Conservation (phyloP, 495 filamentous ascomycete species). For the Aspergillus baeticus region DNA sequence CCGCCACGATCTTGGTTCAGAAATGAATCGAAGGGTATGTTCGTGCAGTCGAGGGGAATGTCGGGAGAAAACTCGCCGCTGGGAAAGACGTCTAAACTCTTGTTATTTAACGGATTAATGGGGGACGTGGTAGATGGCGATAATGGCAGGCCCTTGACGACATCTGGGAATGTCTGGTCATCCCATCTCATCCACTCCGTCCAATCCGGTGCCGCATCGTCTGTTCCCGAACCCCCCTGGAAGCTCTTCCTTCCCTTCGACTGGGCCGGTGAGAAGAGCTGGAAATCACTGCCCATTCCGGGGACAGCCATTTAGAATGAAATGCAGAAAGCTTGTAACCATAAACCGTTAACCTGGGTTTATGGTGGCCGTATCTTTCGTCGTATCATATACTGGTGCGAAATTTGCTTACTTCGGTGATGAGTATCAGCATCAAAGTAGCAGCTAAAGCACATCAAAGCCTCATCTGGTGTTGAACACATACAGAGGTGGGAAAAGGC, state of each 20-base stretch:
- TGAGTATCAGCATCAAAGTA: conserved; percentile 1
- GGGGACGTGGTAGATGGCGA: conserved; percentile 33
- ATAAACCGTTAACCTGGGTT: conserved; percentile 9
- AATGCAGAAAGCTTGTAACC: conserved; percentile 19
- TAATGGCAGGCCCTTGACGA: conserved; percentile 22
- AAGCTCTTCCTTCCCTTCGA: conserved; percentile 26
- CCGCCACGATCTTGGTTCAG: conserved; percentile 14
- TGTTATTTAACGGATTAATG: conserved; percentile 25
- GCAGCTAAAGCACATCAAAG: neutral
- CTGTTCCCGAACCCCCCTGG: conserved; percentile 20
- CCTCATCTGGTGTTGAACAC: neutral
- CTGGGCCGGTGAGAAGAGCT: conserved; percentile 37
- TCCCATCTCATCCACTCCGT: conserved; percentile 55
- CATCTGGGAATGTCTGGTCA: conserved; percentile 34
- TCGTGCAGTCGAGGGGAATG: conserved; percentile 34
- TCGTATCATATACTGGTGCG: neutral
- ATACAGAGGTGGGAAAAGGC: conserved; percentile 6
- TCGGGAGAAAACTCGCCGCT: conserved; percentile 32
- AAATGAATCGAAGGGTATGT: conserved; percentile 27
- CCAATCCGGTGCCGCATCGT: conserved; percentile 42
- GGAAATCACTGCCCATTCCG: conserved; percentile 40
- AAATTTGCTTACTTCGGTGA: neutral
- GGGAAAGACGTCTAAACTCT: conserved; percentile 22
- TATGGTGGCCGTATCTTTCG: neutral
- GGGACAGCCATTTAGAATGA: conserved; percentile 23